Percentiles rank a stretch among this genome's conserved stretches.
Conservation (phyloP, 176 grass and related monocot genomes). For the Musa acuminata region DNA sequence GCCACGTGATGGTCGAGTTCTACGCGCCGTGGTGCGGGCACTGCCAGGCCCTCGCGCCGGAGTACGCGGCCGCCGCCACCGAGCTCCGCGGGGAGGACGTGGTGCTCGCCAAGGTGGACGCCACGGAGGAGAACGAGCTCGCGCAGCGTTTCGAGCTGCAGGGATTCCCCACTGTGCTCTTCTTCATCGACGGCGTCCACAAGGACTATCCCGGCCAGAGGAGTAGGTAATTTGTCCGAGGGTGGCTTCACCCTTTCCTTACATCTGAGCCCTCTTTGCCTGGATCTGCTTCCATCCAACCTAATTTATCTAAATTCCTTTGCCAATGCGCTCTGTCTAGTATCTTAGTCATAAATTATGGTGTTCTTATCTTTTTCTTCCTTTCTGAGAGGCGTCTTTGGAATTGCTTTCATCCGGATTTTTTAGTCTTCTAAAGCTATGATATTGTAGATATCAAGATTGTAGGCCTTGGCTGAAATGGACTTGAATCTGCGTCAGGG, state of each 20-base stretch:
- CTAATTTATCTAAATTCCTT: not conserved
- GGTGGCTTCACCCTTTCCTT: not conserved
- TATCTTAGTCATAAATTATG: not conserved
- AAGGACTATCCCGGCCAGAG: slow-evolving; percentile 53
- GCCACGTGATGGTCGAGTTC: slow-evolving; percentile 90
- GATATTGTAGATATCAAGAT: not conserved
- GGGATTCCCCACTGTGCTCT: slow-evolving; percentile 79
- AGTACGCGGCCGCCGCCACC: slow-evolving; percentile 62
- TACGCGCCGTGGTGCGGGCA: slow-evolving; percentile 95
- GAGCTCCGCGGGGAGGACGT: slow-evolving; percentile 34
- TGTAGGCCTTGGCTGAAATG: too few relatives aligned
- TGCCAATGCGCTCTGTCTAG: not conserved
- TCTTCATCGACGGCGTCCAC: slow-evolving; percentile 84
- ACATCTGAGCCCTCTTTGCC: slow-evolving; percentile 5
- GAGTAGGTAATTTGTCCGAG: slow-evolving; percentile 27
- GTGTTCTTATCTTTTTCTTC: not conserved
- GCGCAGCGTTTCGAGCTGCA: slow-evolving; percentile 61
- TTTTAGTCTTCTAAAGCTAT: not conserved
- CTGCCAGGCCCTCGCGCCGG: slow-evolving; percentile 70
- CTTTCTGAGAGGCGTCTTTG: not conserved
- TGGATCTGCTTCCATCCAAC: not conserved
- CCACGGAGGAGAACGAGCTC: slow-evolving; percentile 72
- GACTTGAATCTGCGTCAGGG: too few relatives aligned
- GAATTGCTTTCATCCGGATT: not conserved
- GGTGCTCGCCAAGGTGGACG: slow-evolving; percentile 81